phyloP scores from a whole-genome alignment of 2,329 filamentous ascomycete species.

The Cercospora janseana region DNA sequence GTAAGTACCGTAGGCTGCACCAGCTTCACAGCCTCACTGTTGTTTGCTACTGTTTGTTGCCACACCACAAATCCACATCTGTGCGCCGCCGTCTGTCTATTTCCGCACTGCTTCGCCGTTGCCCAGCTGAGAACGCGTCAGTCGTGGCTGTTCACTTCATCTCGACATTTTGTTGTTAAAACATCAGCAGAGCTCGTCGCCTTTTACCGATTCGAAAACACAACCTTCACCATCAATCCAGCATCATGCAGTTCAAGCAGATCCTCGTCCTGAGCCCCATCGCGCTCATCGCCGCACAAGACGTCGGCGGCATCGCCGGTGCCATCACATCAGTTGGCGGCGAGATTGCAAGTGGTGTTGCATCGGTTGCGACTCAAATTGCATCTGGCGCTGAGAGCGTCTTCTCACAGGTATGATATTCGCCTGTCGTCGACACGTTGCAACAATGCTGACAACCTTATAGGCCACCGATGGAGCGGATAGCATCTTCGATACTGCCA shows the following conservation, averaged over 20 bases:
- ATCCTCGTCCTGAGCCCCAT: constrained; percentile 26
- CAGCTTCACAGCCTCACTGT: constrained; percentile 1
- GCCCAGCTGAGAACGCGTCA: constrained; percentile 7
- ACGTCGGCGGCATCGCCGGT: constrained; percentile 20
- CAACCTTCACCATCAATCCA: constrained; percentile 6
- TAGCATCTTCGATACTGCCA: constrained; percentile 14
- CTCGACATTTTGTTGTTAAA: background rate
- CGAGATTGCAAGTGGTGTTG: constrained; percentile 9
- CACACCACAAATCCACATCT: background rate
- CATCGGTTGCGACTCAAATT: constrained; percentile 15
- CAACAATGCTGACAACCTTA: constrained; percentile 5
- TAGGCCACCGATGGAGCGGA: constrained; percentile 17
- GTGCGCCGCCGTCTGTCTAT: constrained; percentile 7
- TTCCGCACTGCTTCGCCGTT: constrained; percentile 3
- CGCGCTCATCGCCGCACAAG: constrained; percentile 25
- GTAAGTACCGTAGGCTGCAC: background rate
- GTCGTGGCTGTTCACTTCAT: background rate
- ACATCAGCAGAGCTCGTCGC: no score
- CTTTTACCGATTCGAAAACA: background rate
- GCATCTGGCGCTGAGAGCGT: constrained; percentile 15
- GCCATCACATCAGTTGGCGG: constrained; percentile 19
- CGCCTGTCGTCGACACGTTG: background rate
- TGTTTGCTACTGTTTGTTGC: background rate
- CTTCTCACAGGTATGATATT: constrained; percentile 5
- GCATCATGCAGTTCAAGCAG: constrained; percentile 28